Evolutionary conservation across 1,139 yeast species (phyloP).

Genomic region (Candida sp.): DNA sequence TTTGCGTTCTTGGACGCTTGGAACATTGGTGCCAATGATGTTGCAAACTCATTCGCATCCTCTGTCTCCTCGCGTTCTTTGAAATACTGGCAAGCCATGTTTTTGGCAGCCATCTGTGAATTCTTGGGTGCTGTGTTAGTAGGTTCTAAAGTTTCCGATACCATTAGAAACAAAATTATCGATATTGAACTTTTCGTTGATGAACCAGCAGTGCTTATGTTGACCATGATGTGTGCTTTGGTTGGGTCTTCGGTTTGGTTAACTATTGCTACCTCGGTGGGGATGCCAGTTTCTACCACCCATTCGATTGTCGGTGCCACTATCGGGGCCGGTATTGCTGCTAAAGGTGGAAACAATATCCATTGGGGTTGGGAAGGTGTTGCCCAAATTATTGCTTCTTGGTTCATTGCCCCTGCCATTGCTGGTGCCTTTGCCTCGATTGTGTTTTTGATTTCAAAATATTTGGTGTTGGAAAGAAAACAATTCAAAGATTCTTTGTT

Average conservation of each 20-base stretch:
- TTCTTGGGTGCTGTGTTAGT: constrained; percentile 71
- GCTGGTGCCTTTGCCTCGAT: constrained; percentile 64
- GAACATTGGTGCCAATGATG: constrained; percentile 83
- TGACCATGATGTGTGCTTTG: constrained; percentile 73
- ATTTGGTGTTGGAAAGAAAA: constrained; percentile 57
- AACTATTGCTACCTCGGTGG: constrained; percentile 60
- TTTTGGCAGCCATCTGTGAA: constrained; percentile 65
- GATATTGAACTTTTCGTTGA: constrained; percentile 45
- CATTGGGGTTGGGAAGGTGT: constrained; percentile 80
- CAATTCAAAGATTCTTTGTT: constrained; percentile 36
- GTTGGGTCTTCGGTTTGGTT: constrained; percentile 78
- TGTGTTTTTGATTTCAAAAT: constrained; percentile 59
- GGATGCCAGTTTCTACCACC: constrained; percentile 79
- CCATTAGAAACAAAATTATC: constrained; percentile 62
- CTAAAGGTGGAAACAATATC: constrained; percentile 54
- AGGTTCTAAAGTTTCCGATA: constrained; percentile 68
- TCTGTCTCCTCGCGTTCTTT: constrained; percentile 69
- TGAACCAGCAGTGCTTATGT: constrained; percentile 69
- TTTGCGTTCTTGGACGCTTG: constrained; percentile 81
- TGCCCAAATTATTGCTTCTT: constrained; percentile 70
- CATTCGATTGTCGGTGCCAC: constrained; percentile 79
- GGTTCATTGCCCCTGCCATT: constrained; percentile 78
- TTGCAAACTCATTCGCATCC: constrained; percentile 77
- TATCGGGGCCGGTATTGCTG: constrained; percentile 75
- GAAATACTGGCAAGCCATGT: constrained; percentile 73